phyloP scores from a whole-genome alignment of 176 grass and related monocot genomes.

The Thinopyrum elongatum region DNA sequence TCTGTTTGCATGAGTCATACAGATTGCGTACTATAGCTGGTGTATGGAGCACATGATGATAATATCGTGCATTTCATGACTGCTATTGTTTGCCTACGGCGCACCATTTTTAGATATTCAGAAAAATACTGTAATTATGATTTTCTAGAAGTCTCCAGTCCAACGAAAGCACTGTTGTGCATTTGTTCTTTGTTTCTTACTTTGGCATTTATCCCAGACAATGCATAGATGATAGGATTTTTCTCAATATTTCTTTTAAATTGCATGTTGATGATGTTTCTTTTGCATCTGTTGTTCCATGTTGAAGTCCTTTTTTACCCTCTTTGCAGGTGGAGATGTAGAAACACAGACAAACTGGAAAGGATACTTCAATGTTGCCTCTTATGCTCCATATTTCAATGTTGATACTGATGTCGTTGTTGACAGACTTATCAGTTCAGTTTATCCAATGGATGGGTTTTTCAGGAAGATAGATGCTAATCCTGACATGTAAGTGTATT shows the following conservation, averaged over 20 bases:
- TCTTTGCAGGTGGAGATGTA: constrained; percentile 62
- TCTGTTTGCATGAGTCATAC: not conserved
- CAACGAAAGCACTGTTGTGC: not conserved
- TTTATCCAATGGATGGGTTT: constrained; percentile 85
- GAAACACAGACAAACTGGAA: constrained; percentile 73
- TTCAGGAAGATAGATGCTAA: constrained; percentile 86
- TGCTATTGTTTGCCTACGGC: not conserved
- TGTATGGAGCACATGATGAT: constrained; percentile 8
- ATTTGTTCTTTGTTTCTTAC: not conserved
- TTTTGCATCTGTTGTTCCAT: not conserved
- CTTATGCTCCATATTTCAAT: constrained; percentile 91
- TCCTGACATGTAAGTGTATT: constrained; percentile 87
- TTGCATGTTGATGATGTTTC: not conserved
- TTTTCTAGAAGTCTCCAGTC: constrained; percentile 20
- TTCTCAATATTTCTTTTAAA: not conserved
- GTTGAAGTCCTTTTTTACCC: constrained; percentile 8
- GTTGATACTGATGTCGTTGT: constrained; percentile 93
- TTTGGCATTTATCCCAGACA: not conserved
- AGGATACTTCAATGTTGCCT: constrained; percentile 90
- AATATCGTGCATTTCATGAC: constrained; percentile 7
- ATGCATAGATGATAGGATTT: not conserved
- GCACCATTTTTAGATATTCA: not conserved
- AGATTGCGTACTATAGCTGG: not conserved
- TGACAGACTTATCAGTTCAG: constrained; percentile 71
- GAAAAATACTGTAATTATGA: not conserved